A percentile compares a stretch with the other conserved stretches of the same genome.
Conservation (phyloP, 108 stramenopile genomes). For the Seminavis robusta region DNA sequence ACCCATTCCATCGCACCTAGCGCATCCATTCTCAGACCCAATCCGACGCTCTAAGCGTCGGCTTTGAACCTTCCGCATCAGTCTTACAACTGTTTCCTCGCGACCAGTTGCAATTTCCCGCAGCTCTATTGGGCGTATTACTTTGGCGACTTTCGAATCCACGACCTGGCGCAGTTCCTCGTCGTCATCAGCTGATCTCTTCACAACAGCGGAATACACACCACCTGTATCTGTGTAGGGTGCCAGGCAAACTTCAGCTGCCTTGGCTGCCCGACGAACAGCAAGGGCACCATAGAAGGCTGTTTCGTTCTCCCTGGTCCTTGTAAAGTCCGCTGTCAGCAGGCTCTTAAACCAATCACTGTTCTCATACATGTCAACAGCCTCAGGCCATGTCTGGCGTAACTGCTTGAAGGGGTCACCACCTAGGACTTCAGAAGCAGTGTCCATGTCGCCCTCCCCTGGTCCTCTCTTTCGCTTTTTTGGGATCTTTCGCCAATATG, state of each 20-base stretch:
- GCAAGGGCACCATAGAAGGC: conserved; percentile 81
- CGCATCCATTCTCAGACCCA: conserved; percentile 64
- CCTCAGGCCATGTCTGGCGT: conserved; percentile 69
- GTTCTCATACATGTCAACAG: conserved; percentile 63
- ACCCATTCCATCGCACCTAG: conserved; percentile 63
- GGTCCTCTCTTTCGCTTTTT: conserved; percentile 9
- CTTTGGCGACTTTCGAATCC: conserved; percentile 41
- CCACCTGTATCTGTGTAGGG: conserved; percentile 34
- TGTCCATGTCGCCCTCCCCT: conserved; percentile 2
- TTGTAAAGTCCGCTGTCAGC: conserved; percentile 55
- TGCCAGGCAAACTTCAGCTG: conserved; percentile 60
- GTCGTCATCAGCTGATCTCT: conserved; percentile 52
- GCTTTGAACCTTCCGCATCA: conserved; percentile 64
- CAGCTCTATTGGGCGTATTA: conserved; percentile 42
- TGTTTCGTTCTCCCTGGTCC: conserved; percentile 81
- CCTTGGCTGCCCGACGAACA: conserved; percentile 57
- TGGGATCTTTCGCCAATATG: conserved; percentile 8
- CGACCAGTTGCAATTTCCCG: conserved; percentile 62
- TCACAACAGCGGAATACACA: conserved; percentile 39
- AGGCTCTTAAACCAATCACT: conserved; percentile 53
- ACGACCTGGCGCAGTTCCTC: conserved; percentile 46
- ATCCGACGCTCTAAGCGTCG: conserved; percentile 59
- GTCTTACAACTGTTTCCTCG: conserved; percentile 56
- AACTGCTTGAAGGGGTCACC: conserved; percentile 59
- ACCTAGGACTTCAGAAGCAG: conserved; percentile 1